Conservation (phyloP, 2,329 filamentous ascomycete species). For the Ascochyta viciae-villosae region DNA sequence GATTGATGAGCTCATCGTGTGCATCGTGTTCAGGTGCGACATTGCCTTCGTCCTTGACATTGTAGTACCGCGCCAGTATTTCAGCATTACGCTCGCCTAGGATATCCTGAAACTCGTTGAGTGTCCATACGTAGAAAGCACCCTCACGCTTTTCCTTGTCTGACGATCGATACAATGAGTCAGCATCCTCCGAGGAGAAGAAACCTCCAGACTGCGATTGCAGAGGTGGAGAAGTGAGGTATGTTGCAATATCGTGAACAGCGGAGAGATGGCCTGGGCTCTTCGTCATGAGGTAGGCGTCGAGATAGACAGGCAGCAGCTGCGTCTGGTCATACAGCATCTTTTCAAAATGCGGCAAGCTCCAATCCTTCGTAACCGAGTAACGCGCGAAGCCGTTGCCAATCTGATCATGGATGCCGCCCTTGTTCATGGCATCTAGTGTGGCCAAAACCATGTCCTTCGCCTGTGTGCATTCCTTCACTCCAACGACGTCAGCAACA, state of each 20-base stretch:
- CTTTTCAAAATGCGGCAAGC: slow-evolving; percentile 95
- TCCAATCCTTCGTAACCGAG: slow-evolving; percentile 91
- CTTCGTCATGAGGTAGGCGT: slow-evolving; percentile 77
- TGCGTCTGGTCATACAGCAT: slow-evolving; percentile 94
- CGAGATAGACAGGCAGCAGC: slow-evolving; percentile 81
- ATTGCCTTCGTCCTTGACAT: slow-evolving; percentile 83
- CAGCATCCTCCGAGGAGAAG: slow-evolving; percentile 87
- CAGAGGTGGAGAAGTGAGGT: slow-evolving; percentile 77
- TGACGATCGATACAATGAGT: slow-evolving; percentile 76
- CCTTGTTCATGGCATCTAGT: slow-evolving; percentile 76
- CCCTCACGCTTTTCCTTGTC: slow-evolving; percentile 87
- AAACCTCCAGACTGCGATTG: slow-evolving; percentile 75
- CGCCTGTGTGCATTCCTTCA: slow-evolving; percentile 75
- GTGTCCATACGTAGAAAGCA: slow-evolving; percentile 93
- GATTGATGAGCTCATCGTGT: slow-evolving; percentile 92
- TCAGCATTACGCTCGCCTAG: slow-evolving; percentile 73
- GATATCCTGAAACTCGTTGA: slow-evolving; percentile 81
- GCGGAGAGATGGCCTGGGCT: slow-evolving; percentile 77
- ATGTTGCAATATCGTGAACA: slow-evolving; percentile 84
- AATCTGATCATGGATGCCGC: slow-evolving; percentile 76
- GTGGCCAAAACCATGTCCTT: slow-evolving; percentile 82
- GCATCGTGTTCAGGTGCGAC: slow-evolving; percentile 82
- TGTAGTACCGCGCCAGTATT: slow-evolving; percentile 83
- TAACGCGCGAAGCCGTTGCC: slow-evolving; percentile 83
- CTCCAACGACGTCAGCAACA: slow-evolving; percentile 87